Evolutionary conservation across 1,139 yeast genomes (phyloP).

Genomic region (Hansenula sp.): DNA sequence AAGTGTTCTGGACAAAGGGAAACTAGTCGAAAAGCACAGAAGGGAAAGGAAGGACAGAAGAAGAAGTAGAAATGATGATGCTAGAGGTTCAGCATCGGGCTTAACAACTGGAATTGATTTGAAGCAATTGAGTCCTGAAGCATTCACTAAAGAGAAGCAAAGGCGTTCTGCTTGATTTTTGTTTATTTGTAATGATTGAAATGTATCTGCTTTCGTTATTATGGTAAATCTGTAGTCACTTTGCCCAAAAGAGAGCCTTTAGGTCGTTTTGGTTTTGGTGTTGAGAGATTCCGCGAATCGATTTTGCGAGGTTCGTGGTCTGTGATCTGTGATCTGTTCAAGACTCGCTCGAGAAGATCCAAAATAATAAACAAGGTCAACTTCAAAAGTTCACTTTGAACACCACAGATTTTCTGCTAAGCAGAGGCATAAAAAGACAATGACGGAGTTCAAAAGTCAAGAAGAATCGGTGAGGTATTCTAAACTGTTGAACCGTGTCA

Average conservation of each 20-base stretch:
- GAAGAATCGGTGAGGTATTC: constrained; percentile 16
- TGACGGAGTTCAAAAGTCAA: not conserved
- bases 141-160: not conserved
- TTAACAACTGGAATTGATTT: constrained; percentile 1
- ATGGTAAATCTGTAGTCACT: too few species aligned
- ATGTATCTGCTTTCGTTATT: not conserved
- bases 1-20: constrained; percentile 18
- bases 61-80: constrained; percentile 14
- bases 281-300: too few species aligned
- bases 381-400: too few species aligned
- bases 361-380: too few species aligned
- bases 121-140: not conserved
- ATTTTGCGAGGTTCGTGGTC: too few species aligned
- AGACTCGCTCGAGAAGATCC: too few species aligned
- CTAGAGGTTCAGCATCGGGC: not conserved
- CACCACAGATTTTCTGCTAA: too few species aligned
- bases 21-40: constrained; percentile 33
- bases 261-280: too few species aligned
- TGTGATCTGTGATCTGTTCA: too few species aligned
- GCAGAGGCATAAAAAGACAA: not conserved
- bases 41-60: constrained; percentile 37
- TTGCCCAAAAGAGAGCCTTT: too few species aligned
- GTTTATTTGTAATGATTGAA: not conserved
- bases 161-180: not conserved
- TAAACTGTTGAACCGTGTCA: constrained; percentile 15